phyloP scores from a whole-genome alignment of 2,329 filamentous ascomycete genomes.

The Colletotrichum cordylinicola region DNA sequence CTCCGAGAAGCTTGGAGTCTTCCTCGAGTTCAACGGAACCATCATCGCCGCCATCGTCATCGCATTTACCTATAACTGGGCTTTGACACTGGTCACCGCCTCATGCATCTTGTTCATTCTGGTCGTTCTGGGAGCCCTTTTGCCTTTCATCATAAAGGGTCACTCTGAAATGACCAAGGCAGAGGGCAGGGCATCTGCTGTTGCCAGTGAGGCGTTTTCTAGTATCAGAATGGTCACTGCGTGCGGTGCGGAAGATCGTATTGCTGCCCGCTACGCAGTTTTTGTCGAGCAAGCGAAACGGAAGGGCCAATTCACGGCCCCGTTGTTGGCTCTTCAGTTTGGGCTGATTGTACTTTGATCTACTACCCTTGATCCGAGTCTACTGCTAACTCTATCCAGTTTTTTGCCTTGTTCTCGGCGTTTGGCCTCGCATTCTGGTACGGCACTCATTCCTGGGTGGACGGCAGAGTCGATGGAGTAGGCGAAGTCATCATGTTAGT shows the following conservation, averaged over 20 bases:
- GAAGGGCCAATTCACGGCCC: conserved; percentile 54
- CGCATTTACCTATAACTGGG: conserved; percentile 64
- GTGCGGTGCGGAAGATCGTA: conserved; percentile 63
- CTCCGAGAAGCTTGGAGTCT: conserved; percentile 65
- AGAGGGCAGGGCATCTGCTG: conserved; percentile 62
- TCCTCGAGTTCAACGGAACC: conserved; percentile 60
- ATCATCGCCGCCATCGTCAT: conserved; percentile 59
- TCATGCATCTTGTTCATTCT: conserved; percentile 62
- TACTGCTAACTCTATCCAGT: conserved; percentile 34
- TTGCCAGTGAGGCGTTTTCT: conserved; percentile 66
- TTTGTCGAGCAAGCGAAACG: conserved; percentile 61
- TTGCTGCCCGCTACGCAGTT: conserved; percentile 56
- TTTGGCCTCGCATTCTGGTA: conserved; percentile 70
- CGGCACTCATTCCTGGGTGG: conserved; percentile 56
- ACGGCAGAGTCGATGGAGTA: conserved; percentile 52
- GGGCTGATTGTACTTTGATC: conserved; percentile 42
- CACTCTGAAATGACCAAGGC: conserved; percentile 51
- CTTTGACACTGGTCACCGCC: conserved; percentile 63
- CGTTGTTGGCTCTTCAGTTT: conserved; percentile 58
- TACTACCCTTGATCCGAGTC: too few relatives aligned
- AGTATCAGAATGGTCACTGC: conserved; percentile 68
- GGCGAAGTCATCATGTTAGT: conserved; percentile 62
- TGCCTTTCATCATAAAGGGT: conserved; percentile 63
- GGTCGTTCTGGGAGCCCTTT: conserved; percentile 49
- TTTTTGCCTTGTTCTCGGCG: conserved; percentile 57